phyloP scores from a whole-genome alignment of 2,329 filamentous ascomycete genomes.

The Emergomyces orientalis region DNA sequence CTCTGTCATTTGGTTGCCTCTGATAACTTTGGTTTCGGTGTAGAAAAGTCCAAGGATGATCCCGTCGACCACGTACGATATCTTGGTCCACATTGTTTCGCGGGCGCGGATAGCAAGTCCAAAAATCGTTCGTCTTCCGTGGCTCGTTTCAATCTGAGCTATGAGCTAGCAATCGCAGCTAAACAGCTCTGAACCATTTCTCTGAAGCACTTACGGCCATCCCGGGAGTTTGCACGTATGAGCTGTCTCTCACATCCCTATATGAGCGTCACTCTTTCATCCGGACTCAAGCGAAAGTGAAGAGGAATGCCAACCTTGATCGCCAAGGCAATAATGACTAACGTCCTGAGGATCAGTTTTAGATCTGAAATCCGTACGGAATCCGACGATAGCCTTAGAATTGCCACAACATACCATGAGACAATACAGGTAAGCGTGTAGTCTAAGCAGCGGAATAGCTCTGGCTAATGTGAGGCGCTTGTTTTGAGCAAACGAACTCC shows the following conservation, averaged over 20 bases:
- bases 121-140: neutral
- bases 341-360: neutral
- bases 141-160: neutral
- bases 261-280: neutral
- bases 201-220: neutral
- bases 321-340: neutral
- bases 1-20: neutral
- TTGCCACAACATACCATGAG: neutral
- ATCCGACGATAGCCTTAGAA: neutral
- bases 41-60: neutral
- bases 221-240: neutral
- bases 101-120: neutral
- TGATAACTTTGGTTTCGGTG: neutral
- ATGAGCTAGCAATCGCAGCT: neutral
- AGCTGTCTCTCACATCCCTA: neutral
- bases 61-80: neutral
- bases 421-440: neutral
- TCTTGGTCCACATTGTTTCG: neutral
- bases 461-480: neutral
- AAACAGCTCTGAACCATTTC: neutral
- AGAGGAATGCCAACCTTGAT: neutral
- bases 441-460: neutral
- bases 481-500: too few relatives aligned
- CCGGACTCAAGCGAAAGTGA: neutral
- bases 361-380: neutral